Conservation (phyloP, 2,329 filamentous ascomycete genomes). For the Ceratocystiopsis sp. region DNA sequence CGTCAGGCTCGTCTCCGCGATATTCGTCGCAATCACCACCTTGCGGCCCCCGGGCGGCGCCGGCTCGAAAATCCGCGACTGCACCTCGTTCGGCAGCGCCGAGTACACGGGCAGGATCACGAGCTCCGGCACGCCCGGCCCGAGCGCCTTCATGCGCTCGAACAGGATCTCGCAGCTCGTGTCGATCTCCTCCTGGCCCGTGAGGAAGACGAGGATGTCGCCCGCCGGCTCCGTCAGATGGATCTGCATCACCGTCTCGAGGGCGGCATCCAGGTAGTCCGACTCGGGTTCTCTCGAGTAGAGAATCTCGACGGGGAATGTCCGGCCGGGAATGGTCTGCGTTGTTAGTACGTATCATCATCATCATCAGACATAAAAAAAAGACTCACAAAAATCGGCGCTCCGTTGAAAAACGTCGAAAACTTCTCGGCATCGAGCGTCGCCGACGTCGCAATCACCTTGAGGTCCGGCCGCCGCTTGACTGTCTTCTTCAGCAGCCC, state of each 20-base stretch:
- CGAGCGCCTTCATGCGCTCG: slow-evolving; percentile 91
- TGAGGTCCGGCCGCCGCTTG: slow-evolving; percentile 70
- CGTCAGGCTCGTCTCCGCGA: slow-evolving; percentile 93
- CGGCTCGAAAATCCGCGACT: slow-evolving; percentile 86
- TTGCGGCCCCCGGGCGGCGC: slow-evolving; percentile 74
- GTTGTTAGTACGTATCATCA: not conserved
- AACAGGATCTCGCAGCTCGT: slow-evolving; percentile 82
- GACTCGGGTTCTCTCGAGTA: slow-evolving; percentile 91
- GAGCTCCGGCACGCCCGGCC: slow-evolving; percentile 77
- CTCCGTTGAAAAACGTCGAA: slow-evolving; percentile 87
- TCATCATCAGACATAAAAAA: not conserved
- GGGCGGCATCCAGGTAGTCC: slow-evolving; percentile 82
- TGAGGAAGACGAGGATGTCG: slow-evolving; percentile 93
- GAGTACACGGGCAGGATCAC: slow-evolving; percentile 95
- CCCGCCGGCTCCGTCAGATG: slow-evolving; percentile 83
- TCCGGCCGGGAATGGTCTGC: slow-evolving; percentile 73
- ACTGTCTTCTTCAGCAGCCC: slow-evolving; percentile 86
- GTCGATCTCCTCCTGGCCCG: slow-evolving; percentile 95
- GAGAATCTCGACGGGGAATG: slow-evolving; percentile 88
- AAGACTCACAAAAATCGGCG: slow-evolving; percentile 55
- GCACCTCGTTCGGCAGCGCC: slow-evolving; percentile 80
- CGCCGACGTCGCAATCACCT: slow-evolving; percentile 90
- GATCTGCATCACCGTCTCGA: slow-evolving; percentile 98
- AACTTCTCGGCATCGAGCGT: slow-evolving; percentile 97
- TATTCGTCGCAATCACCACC: slow-evolving; percentile 95